Evolutionary conservation across 2,329 filamentous ascomycete species (phyloP), one percentile per base, ranked within the genome.

Genomic region (Xylariomycetidae sp.): DNA sequence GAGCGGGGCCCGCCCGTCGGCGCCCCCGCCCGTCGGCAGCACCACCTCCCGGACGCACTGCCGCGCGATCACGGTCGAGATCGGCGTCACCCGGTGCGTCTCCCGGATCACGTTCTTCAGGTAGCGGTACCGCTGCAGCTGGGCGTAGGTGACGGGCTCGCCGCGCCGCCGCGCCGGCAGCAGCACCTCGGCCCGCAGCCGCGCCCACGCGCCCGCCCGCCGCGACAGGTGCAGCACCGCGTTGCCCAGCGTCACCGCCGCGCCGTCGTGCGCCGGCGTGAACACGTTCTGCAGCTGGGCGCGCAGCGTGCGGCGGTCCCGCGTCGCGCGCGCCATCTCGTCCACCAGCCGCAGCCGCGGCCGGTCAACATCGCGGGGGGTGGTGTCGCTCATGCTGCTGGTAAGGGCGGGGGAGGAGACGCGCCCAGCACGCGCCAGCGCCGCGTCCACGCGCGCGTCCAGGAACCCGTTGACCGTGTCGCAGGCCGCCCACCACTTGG

Each of bases 211-310:
- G 5, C 18, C 18, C n/a, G 48, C 42, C 18, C 47, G 32, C 15
- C 48, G 31, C 12, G 47, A 42, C 4, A 53, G 38, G 25, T 51
- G 43, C 19, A 46, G 50, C 32, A 50, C 38, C 3, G 32, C 37
- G 30, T 50, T 51, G 25, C 36, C 42, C 7, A 53, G 31, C 6
- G 44, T 35, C 6, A 49, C 39, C 3, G 48, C 40, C n/a, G 39
- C 38, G 2, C 33, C 34, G 25, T 51, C 44, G 27, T 48, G 43
- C 4, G 40, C 46, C 4, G 44, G 42, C 10, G 42, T 44, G 33
- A 51, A 52, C 5, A 47, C 38, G 25, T 38, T 50, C 29, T 41
- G 32, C 31, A 48, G 41, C 19, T 42, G 35, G 14, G 31, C 46
- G 5, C 37, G 36, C 4, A 50, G 38, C 10, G 40, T 47, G 18